These are phyloP conservation scores for Mayamaea pseudoterrestris DNA, from an alignment of 108 stramenopile species.

Conservation along the genomic window DNA sequence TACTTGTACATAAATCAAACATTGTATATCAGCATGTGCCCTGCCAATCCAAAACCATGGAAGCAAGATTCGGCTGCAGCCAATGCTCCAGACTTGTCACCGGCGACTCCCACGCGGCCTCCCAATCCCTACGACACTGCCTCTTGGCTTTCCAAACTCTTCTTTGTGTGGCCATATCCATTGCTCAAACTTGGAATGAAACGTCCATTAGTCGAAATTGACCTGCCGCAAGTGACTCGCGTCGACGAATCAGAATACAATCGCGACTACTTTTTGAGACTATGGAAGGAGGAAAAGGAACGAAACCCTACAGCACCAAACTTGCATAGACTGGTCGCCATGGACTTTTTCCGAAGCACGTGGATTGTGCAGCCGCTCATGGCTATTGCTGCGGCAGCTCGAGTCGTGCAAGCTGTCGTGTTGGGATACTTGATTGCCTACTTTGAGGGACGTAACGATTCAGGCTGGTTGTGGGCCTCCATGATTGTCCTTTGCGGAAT, in stretches of 20 bases:
- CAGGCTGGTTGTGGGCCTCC: constrained; percentile 29
- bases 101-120: constrained; percentile 3
- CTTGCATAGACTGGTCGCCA: constrained; percentile 31
- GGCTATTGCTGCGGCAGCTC: constrained; percentile 18
- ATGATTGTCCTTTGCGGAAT: constrained; percentile 40
- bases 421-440: constrained; percentile 55
- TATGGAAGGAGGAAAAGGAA: constrained; percentile 23
- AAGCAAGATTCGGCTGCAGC: too few species aligned
- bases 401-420: constrained; percentile 48
- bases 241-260: constrained; percentile 17
- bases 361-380: constrained; percentile 58
- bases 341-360: constrained; percentile 37
- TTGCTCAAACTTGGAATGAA: constrained; percentile 37
- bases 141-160: constrained; percentile 23
- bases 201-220: constrained; percentile 27
- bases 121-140: constrained; percentile 27
- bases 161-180: constrained; percentile 43
- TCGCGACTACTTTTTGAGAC: constrained; percentile 14
- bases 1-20: too few species aligned
- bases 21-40: too few species aligned
- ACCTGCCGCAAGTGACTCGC: constrained; percentile 29
- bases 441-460: constrained; percentile 26
- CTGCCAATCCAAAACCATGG: too few species aligned
- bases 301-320: constrained; percentile 23
- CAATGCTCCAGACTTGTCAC: too few species aligned